phyloP scores from a whole-genome alignment of 768 basidiomycete genomes.

The Tremella fuciformis region DNA sequence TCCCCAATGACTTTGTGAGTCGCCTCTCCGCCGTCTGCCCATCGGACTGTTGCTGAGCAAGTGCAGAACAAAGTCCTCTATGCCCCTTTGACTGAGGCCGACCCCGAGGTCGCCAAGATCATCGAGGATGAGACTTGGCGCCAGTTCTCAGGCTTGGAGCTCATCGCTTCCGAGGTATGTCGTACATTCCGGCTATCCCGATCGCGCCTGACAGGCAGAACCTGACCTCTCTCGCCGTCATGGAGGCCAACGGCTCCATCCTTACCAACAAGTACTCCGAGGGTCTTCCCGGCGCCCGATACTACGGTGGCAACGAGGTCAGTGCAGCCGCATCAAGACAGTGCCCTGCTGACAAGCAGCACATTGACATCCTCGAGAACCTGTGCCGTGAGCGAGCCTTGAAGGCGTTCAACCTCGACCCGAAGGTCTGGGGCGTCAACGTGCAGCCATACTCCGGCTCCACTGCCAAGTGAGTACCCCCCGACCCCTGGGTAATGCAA shows the following conservation, averaged over 20 bases:
- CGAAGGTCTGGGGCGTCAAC: conserved; percentile 88
- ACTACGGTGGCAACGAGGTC: conserved; percentile 93
- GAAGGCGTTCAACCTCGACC: conserved; percentile 91
- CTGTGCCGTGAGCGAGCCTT: conserved; percentile 95
- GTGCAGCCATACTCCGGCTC: conserved; percentile 88
- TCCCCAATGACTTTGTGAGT: conserved; percentile 54
- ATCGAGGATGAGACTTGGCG: conserved; percentile 96
- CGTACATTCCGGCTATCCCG: not conserved
- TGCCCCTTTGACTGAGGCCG: conserved; percentile 78
- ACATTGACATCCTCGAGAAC: conserved; percentile 91
- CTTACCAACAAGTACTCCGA: conserved; percentile 99
- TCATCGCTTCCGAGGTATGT: conserved; percentile 94
- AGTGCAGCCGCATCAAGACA: conserved; percentile 59
- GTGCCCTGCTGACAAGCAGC: conserved; percentile 43
- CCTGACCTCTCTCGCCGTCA: conserved; percentile 88
- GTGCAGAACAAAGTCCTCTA: conserved; percentile 87
- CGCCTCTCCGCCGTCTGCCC: not conserved
- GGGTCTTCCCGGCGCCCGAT: conserved; percentile 94
- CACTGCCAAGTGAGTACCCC: conserved; percentile 80
- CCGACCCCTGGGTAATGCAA: not conserved
- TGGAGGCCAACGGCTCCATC: conserved; percentile 98
- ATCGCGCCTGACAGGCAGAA: conserved; percentile 60
- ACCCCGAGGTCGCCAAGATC: conserved; percentile 94
- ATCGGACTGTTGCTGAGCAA: conserved; percentile 1
- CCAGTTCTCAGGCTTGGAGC: conserved; percentile 94